These are phyloP conservation scores for Adansonia rubrostipa DNA, from an alignment of 441 rosid genomes.

Conservation along the genomic window DNA sequence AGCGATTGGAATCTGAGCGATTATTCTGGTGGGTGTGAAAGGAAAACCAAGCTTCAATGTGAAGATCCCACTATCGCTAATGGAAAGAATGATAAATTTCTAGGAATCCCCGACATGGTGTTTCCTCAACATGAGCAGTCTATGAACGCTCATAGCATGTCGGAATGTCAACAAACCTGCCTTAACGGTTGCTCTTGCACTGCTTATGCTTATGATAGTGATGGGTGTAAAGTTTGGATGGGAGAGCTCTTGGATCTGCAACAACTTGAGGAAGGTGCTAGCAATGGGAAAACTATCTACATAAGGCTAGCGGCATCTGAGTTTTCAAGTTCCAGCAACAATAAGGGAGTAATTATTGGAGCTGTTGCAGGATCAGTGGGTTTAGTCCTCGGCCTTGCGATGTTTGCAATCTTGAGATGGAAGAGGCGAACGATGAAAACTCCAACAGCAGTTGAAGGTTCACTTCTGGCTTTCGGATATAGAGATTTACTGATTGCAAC, in stretches of 20 bases:
- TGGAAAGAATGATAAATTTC: constrained; percentile 44
- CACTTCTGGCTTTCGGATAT: constrained; percentile 60
- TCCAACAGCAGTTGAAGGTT: constrained; percentile 54
- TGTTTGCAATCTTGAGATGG: constrained; percentile 42
- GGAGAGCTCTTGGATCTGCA: constrained; percentile 52
- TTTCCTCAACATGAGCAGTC: constrained; percentile 31
- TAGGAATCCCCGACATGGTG: constrained; percentile 20
- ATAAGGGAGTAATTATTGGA: constrained; percentile 39
- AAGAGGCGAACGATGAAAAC: constrained; percentile 30
- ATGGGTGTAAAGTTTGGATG: constrained; percentile 52
- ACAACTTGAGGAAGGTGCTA: constrained; percentile 37
- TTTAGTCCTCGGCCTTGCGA: constrained; percentile 38
- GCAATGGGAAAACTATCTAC: constrained; percentile 43
- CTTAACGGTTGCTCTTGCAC: constrained; percentile 57
- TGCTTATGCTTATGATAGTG: constrained; percentile 58
- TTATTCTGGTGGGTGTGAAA: constrained; percentile 58
- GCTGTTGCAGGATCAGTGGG: constrained; percentile 47
- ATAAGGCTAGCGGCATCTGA: constrained; percentile 67
- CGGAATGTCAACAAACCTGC: constrained; percentile 52
- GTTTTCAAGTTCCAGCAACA: constrained; percentile 39
- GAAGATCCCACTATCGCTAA: constrained; percentile 29
- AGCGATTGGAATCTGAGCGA: constrained; percentile 54
- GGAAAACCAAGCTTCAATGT: constrained; percentile 53
- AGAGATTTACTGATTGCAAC: constrained; percentile 66
- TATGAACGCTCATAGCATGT: constrained; percentile 22